phyloP scores from a whole-genome alignment of 2,329 filamentous ascomycete genomes.

The Penicillium sp. region DNA sequence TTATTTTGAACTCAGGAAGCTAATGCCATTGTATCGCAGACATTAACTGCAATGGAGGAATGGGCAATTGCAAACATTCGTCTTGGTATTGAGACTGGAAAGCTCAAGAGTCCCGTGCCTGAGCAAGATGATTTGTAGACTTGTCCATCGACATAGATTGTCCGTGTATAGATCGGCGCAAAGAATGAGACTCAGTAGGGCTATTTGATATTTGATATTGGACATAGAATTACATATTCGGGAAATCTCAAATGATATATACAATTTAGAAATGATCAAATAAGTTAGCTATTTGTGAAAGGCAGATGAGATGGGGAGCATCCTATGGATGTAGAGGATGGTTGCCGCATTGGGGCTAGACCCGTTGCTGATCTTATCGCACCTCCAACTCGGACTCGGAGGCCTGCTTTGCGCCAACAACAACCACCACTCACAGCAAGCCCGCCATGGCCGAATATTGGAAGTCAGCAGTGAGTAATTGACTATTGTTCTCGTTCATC shows the following conservation, averaged over 20 bases:
- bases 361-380: slow-evolving; percentile 22
- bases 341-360: slow-evolving; percentile 21
- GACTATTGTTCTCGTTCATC: slow-evolving; percentile 22
- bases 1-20: not conserved
- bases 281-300: too few species aligned
- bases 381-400: not conserved
- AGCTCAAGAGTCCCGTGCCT: slow-evolving; percentile 70
- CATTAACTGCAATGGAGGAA: slow-evolving; percentile 68
- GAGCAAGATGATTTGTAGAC: slow-evolving; percentile 65
- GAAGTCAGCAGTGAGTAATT: slow-evolving; percentile 77
- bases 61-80: slow-evolving; percentile 74
- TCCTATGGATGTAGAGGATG: too few species aligned
- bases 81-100: slow-evolving; percentile 64
- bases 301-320: too few species aligned
- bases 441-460: slow-evolving; percentile 88
- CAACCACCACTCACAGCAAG: not conserved
- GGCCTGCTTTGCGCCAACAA: slow-evolving; percentile 1
- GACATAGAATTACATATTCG: too few species aligned
- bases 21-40: slow-evolving; percentile 43
- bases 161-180: not conserved
- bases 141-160: not conserved
- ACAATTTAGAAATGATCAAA: too few species aligned
- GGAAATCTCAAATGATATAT: not conserved
- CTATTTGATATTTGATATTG: too few species aligned
- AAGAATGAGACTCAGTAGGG: too few species aligned